A percentile compares a stretch with the other conserved stretches of the same genome.
phyloP scores from a whole-genome alignment of 768 basidiomycete genomes.

The Grammothele lineata region DNA sequence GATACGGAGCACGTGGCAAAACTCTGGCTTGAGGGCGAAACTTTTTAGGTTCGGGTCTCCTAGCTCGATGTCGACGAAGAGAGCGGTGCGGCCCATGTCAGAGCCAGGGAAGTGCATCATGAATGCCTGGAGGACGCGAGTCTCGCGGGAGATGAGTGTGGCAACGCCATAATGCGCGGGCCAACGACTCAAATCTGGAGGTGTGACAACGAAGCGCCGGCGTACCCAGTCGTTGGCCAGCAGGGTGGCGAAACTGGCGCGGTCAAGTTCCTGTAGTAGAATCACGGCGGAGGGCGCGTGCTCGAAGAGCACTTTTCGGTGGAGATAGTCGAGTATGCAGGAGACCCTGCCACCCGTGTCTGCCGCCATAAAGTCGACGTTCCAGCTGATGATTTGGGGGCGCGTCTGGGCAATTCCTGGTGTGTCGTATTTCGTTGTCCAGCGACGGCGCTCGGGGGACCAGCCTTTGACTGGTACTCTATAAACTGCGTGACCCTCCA shows the following conservation, averaged over 20 bases:
- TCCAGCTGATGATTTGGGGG: conserved; percentile 67
- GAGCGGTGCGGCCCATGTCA: conserved; percentile 46
- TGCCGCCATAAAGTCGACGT: conserved; percentile 48
- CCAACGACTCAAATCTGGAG: conserved; percentile 53
- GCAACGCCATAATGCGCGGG: conserved; percentile 61
- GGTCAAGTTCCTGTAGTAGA: conserved; percentile 65
- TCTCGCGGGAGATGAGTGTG: conserved; percentile 58
- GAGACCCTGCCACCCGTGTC: conserved; percentile 40
- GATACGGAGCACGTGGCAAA: conserved; percentile 49
- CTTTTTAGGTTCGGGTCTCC: conserved; percentile 50
- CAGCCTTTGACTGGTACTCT: neutral
- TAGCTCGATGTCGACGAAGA: conserved; percentile 55
- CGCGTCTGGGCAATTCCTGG: conserved; percentile 28
- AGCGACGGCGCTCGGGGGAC: neutral
- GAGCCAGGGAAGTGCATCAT: conserved; percentile 52
- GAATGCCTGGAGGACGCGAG: conserved; percentile 45
- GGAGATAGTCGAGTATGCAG: conserved; percentile 50
- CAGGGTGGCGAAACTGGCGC: conserved; percentile 40
- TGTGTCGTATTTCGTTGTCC: conserved; percentile 2
- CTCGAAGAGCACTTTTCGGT: conserved; percentile 46
- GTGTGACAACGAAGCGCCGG: conserved; percentile 53
- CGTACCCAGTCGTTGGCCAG: conserved; percentile 61
- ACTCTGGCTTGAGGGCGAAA: conserved; percentile 51
- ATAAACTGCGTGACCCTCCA: neutral
- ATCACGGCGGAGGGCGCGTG: conserved; percentile 55